Evolutionary conservation across 1,139 yeast species (phyloP), one percentile per base, ranked within the genome.

Genomic region (Candida buenavistaensis): DNA sequence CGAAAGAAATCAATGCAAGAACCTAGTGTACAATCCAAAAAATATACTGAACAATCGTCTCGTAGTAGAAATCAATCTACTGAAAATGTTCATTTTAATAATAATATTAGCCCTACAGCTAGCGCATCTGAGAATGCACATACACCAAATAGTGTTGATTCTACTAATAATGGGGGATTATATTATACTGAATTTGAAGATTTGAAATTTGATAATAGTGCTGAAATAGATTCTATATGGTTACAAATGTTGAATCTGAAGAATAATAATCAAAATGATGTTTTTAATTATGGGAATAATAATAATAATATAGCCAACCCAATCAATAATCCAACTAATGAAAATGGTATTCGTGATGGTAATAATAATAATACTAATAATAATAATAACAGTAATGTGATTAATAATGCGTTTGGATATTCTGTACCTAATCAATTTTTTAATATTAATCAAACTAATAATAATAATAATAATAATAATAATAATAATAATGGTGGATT

Each of bases 221-320:
- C 55, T 2, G 68, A 66, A 33, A 60, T 65, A 11, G 75, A 68
- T 45, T 56, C 59, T 32, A 41, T 66, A 12, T 68, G 74, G 74
- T 45, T 59, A 27, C 67, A 62, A 38, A 55, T 67, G 50, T 52
- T 64, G 17, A 37, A 39, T 4, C 31, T 32, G 32, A 40, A 32
- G 21, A 37, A 28, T 14, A 27, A 21, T 14, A 25, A 30, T n/a
- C 41, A 36, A 26, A 32, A 35, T 23, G 36, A 31, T 26, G 40
- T 27, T 5, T 33, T 30, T 5, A 34, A 30, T 28, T 30, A 19
- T n/a, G 14, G 19, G 16, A 15, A 7, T 23, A 30, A 13, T 22
- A 14, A 23, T 13, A 30, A 8, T 14, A 30, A 21, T 19, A 14
- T 12, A n/a, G 10, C 10, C n/a, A 10, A 22, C 13, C n/a, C n/a